phyloP scores from a whole-genome alignment of 2,329 filamentous ascomycete genomes.

The Aciculosporium take region DNA sequence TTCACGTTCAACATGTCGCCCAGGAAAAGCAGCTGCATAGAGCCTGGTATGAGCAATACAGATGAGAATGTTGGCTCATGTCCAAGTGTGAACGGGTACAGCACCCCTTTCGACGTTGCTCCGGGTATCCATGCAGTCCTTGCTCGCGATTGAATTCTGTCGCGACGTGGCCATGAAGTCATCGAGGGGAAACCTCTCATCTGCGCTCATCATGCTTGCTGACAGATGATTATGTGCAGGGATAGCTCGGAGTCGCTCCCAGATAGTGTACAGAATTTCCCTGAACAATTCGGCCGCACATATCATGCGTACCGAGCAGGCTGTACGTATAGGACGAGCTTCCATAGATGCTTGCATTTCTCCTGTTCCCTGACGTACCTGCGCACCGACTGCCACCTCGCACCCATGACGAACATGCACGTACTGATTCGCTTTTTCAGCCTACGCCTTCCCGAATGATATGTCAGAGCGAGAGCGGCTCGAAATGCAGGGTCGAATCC shows the following conservation, averaged over 20 bases:
- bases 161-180: too few relatives aligned
- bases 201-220: neutral
- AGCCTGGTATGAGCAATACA: slow-evolving; percentile 15
- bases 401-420: neutral
- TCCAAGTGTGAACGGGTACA: neutral
- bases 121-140: neutral
- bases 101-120: neutral
- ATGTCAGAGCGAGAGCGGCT: slow-evolving; percentile 26
- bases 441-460: slow-evolving; percentile 34
- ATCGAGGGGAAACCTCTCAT: too few relatives aligned
- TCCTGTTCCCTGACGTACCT: too few relatives aligned
- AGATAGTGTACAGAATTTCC: slow-evolving; percentile 27
- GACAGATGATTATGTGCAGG: slow-evolving; percentile 1
- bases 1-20: slow-evolving; percentile 21
- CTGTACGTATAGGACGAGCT: slow-evolving; percentile 21
- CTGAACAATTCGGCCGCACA: slow-evolving; percentile 29
- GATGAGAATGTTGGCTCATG: neutral
- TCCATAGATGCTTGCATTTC: too few relatives aligned
- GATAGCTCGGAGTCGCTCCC: slow-evolving; percentile 23
- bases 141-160: too few relatives aligned
- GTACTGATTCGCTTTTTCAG: slow-evolving; percentile 14
- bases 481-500: slow-evolving; percentile 23
- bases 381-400: too few relatives aligned
- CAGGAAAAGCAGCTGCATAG: slow-evolving; percentile 17
- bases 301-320: slow-evolving; percentile 34